Base-by-base conservation (phyloP, 805 yeast genomes). In the Candida rishiriensis region DNA sequence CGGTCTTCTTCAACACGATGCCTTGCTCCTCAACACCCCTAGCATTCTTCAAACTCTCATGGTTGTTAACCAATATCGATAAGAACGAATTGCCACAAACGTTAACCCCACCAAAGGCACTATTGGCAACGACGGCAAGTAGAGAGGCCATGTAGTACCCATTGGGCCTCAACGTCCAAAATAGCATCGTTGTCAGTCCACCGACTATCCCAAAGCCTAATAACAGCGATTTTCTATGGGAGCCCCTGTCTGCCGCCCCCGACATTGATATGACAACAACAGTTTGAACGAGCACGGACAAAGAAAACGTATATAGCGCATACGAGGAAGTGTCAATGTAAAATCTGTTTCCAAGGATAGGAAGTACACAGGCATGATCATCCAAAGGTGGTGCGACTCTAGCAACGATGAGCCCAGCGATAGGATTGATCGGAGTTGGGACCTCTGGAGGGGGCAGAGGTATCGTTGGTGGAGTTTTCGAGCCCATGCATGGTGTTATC, bases 1-100 rank as follows among this genome's bases (percentile, higher is more conserved):
- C 75, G 26, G 52, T 50, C 18, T 33, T 50, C 11, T 41, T 40
- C 26, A 21, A 21, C 4, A 21, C 26, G 7, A 21, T 7, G 26
- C 26, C 26, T 5, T 21, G 26, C 26, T 21, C 26, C 26, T 21
- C 26, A 28, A 49, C 40, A 35, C 42, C 43, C 45, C 38, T 35
- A 0, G 49, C 38, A 14, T 41, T 50, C 10, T 46, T 41, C 10
- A 49, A 49, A 10, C 36, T 29, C 28, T 48, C 44, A 40, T 68
- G 67, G 45, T 74, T 73, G 13, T 71, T 63, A 2, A 79, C 84
- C 32, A 85, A 61, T 1, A 76, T 69, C 0, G 93, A 89, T 36
- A 85, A 60, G 51, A 78, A 77, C 1, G 93, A 81, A 59, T 85
- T 86, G 7, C 89, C 90, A 51, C 89, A 83, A 10, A 85, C 91